phyloP scores from a whole-genome alignment of 345 rosid species.

The Trapa bicornis region DNA sequence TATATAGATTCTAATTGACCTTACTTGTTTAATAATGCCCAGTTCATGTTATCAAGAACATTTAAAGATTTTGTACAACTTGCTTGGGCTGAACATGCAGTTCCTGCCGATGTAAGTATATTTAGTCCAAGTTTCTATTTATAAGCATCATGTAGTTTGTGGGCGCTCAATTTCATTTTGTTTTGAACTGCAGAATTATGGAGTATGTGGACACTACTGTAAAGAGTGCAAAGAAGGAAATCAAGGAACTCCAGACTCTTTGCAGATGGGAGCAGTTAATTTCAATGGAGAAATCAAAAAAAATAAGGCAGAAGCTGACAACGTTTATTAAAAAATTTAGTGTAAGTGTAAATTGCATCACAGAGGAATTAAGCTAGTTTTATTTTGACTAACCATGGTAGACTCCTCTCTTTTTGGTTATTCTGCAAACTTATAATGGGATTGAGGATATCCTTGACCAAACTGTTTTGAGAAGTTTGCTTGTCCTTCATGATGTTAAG shows the following conservation, averaged over 20 bases:
- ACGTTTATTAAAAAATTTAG: conserved; percentile 66
- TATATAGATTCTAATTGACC: not conserved
- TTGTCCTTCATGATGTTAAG: not conserved
- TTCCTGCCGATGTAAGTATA: conserved; percentile 68
- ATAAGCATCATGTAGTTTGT: conserved; percentile 5
- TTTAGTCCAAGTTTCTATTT: not conserved
- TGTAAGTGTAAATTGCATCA: conserved; percentile 27
- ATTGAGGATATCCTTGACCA: not conserved
- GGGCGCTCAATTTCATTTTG: not conserved
- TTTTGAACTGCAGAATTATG: conserved; percentile 34
- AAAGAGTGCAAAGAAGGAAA: conserved; percentile 42
- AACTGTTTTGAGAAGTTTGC: not conserved
- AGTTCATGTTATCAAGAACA: conserved; percentile 48
- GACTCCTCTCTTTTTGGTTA: not conserved
- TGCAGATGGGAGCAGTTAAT: conserved; percentile 64
- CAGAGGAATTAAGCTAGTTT: not conserved
- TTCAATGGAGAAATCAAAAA: conserved; percentile 43
- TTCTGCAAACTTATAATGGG: not conserved
- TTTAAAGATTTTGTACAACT: conserved; percentile 60
- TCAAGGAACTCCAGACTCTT: conserved; percentile 55
- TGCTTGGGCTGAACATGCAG: conserved; percentile 75
- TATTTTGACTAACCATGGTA: not conserved
- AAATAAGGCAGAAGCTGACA: conserved; percentile 58
- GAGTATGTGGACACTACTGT: conserved; percentile 45
- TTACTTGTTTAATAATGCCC: conserved; percentile 11